Evolutionary conservation across 805 yeast genomes (phyloP).

Genomic region (Yamadazyma endophytica): DNA sequence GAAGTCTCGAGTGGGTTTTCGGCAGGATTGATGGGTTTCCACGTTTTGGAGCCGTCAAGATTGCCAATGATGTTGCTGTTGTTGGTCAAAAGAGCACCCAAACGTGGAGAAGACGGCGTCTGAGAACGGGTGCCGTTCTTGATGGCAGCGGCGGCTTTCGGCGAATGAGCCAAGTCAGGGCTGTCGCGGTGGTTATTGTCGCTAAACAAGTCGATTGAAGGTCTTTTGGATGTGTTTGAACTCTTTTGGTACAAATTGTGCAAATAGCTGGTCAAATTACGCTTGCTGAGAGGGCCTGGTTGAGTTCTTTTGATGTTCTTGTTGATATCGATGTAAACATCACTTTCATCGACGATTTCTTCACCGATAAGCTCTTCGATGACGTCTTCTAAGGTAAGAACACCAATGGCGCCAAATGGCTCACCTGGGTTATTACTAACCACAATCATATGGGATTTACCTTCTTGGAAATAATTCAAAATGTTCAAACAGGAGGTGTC

Average conservation of each 20-base stretch:
- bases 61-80: constrained; percentile 6
- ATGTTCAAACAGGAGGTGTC: constrained; percentile 92
- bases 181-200: background rate
- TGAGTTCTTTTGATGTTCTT: constrained; percentile 74
- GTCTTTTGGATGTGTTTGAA: constrained; percentile 34
- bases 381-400: constrained; percentile 92
- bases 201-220: constrained; percentile 31
- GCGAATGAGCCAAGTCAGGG: no score
- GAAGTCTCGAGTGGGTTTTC: constrained; percentile 64
- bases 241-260: constrained; percentile 49
- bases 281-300: constrained; percentile 72
- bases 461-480: constrained; percentile 94
- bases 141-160: background rate
- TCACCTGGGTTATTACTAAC: constrained; percentile 85
- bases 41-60: constrained; percentile 18
- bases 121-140: background rate
- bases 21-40: constrained; percentile 64
- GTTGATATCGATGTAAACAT: constrained; percentile 87
- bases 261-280: constrained; percentile 65
- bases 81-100: constrained; percentile 4
- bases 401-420: constrained; percentile 82
- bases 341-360: constrained; percentile 94
- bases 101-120: background rate
- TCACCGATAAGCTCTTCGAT: constrained; percentile 97
- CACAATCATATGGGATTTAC: constrained; percentile 95